phyloP scores from a whole-genome alignment of 1,284 basidiomycete species.

The Ustilago xerochloae region DNA sequence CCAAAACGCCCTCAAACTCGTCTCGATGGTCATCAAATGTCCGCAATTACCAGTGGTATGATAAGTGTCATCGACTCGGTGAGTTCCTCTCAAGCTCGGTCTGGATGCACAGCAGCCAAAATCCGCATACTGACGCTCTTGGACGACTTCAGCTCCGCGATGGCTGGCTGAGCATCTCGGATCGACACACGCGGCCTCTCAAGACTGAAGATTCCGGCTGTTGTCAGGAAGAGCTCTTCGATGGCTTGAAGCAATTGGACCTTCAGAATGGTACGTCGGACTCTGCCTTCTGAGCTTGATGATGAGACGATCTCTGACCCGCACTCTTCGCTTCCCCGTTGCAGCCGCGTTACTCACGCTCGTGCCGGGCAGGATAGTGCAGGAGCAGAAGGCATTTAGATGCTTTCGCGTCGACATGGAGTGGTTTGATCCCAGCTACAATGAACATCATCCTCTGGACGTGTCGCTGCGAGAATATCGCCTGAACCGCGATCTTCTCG shows the following conservation, averaged over 20 bases:
- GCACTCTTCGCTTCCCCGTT: neutral
- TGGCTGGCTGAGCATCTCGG: constrained; percentile 19
- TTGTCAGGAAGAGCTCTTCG: too few species aligned
- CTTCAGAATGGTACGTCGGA: too few species aligned
- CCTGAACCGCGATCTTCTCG: constrained; percentile 8
- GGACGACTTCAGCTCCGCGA: constrained; percentile 9
- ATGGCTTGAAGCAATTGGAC: too few species aligned
- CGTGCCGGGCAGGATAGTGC: neutral
- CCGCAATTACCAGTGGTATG: constrained; percentile 2
- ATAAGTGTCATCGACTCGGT: constrained; percentile 9
- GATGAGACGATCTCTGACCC: too few species aligned
- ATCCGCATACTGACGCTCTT: neutral
- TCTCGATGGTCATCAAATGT: constrained; percentile 5
- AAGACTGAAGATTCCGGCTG: neutral
- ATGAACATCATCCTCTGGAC: neutral
- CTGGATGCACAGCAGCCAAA: neutral
- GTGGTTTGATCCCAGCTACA: constrained; percentile 13
- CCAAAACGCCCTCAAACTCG: neutral
- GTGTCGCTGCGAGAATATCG: neutral
- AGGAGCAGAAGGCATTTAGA: neutral
- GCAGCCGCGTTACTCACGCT: constrained; percentile 8
- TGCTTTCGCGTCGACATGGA: constrained; percentile 4
- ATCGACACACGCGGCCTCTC: neutral
- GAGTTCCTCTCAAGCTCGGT: neutral
- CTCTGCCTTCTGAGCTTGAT: too few species aligned